Percentiles rank a stretch among this genome's conserved stretches.
These are phyloP conservation scores for Parascedosporium putredinis DNA, from an alignment of 2,329 filamentous ascomycete genomes.

Conservation along the genomic window DNA sequence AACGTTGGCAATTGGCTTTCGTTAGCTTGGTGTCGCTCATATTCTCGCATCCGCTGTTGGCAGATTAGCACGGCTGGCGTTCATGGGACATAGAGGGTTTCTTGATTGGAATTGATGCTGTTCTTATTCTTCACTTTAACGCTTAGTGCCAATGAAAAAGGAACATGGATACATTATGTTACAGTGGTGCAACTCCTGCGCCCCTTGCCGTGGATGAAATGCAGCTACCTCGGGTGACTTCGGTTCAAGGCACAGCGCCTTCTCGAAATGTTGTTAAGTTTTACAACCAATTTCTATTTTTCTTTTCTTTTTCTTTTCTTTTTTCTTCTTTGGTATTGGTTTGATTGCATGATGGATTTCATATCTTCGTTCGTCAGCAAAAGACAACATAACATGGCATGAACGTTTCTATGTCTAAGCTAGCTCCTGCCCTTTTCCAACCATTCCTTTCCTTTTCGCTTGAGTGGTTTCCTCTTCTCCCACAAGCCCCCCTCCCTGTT, in stretches of 20 bases:
- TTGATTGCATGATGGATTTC: background rate
- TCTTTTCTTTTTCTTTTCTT: too few species aligned
- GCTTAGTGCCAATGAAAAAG: background rate
- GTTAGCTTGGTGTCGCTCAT: background rate
- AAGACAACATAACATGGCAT: background rate
- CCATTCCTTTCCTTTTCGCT: too few species aligned
- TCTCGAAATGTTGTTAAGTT: too few species aligned
- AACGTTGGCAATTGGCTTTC: background rate
- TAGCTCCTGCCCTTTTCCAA: too few species aligned
- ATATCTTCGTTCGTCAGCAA: background rate
- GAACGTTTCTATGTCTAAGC: too few species aligned
- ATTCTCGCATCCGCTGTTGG: constrained; percentile 1
- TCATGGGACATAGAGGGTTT: constrained; percentile 3
- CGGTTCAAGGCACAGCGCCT: too few species aligned
- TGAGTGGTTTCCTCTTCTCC: background rate
- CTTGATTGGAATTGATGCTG: background rate
- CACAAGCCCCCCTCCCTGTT: background rate
- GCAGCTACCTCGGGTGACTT: too few species aligned
- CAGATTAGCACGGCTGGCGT: constrained; percentile 6
- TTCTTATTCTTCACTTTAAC: background rate
- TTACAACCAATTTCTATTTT: too few species aligned
- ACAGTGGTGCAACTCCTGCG: too few species aligned
- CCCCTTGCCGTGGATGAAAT: too few species aligned
- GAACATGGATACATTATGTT: background rate
- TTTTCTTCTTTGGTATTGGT: background rate